Percentiles rank a stretch among this genome's conserved stretches.
Conservation (phyloP, 2,329 filamentous ascomycete species). For the Cladosporium colombiae region DNA sequence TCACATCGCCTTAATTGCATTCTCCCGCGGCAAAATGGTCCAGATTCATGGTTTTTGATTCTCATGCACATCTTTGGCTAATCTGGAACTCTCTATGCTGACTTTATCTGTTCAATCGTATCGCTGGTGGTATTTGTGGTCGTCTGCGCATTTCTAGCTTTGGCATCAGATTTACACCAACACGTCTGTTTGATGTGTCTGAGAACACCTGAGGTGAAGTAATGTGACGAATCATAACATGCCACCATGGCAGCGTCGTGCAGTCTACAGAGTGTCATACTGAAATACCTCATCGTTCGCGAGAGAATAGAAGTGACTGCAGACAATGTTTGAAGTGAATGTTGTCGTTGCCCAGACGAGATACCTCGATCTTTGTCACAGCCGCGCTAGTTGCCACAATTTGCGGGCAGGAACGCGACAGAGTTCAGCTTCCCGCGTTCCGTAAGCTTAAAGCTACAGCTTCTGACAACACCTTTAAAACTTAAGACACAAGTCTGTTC, state of each 20-base stretch:
- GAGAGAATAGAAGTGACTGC: not conserved
- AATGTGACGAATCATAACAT: not conserved
- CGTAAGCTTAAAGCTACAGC: slow-evolving; percentile 10
- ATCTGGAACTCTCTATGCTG: not conserved
- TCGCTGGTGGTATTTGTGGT: not conserved
- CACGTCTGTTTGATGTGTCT: fast-evolving
- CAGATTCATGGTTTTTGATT: not conserved
- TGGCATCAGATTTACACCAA: not conserved
- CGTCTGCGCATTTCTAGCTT: not conserved
- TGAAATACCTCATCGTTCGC: not conserved
- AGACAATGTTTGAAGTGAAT: not conserved
- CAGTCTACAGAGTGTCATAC: not conserved
- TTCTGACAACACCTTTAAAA: slow-evolving; percentile 1
- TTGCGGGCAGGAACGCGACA: not conserved
- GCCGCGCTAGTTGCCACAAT: not conserved
- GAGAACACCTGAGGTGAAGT: fast-evolving
- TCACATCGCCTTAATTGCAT: not conserved
- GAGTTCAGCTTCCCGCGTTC: not conserved
- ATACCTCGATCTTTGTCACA: not conserved
- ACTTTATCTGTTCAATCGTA: no score
- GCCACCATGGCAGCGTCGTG: not conserved
- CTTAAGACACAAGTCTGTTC: not conserved
- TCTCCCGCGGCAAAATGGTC: not conserved
- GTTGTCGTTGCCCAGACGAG: not conserved
- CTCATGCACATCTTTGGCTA: fast-evolving